phyloP scores from a whole-genome alignment of 257 asterid genomes.

The Haberlea rhodopensis region DNA sequence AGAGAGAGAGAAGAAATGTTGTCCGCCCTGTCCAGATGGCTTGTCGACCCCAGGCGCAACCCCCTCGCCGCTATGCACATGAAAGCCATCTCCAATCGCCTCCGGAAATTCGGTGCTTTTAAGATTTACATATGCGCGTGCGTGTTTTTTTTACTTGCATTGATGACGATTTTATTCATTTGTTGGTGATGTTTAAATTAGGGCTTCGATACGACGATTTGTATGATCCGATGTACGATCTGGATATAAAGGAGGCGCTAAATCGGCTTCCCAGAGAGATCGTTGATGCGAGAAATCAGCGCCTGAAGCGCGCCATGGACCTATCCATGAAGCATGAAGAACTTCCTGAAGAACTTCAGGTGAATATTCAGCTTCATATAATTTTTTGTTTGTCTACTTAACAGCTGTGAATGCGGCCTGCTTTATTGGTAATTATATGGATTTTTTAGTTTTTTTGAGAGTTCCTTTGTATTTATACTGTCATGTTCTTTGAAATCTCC shows the following conservation, averaged over 20 bases:
- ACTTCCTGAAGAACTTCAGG: constrained; percentile 74
- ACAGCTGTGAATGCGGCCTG: not conserved
- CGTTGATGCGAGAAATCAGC: constrained; percentile 84
- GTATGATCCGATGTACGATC: constrained; percentile 71
- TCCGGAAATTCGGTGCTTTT: constrained; percentile 57
- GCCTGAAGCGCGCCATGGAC: constrained; percentile 86
- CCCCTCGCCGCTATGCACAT: constrained; percentile 71
- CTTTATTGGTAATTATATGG: not conserved
- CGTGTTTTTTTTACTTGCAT: not conserved
- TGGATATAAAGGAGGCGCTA: constrained; percentile 89
- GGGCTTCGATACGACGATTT: constrained; percentile 88
- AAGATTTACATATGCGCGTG: not conserved
- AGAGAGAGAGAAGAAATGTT: constrained; percentile 40
- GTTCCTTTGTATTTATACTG: not conserved
- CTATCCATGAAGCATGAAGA: constrained; percentile 86
- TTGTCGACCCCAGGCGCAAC: constrained; percentile 72
- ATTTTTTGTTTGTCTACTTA: not conserved
- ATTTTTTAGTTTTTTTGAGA: not conserved
- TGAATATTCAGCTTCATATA: constrained; percentile 19
- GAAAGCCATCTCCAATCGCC: constrained; percentile 57
- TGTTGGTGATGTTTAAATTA: constrained; percentile 29
- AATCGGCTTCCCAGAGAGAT: constrained; percentile 78
- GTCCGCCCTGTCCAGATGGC: constrained; percentile 53
- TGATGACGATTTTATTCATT: constrained; percentile 4
- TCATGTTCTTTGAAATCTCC: too few relatives aligned